Evolutionary conservation across 495 filamentous ascomycete genomes (phyloP).

Genomic region (Penicillium pulvis): DNA sequence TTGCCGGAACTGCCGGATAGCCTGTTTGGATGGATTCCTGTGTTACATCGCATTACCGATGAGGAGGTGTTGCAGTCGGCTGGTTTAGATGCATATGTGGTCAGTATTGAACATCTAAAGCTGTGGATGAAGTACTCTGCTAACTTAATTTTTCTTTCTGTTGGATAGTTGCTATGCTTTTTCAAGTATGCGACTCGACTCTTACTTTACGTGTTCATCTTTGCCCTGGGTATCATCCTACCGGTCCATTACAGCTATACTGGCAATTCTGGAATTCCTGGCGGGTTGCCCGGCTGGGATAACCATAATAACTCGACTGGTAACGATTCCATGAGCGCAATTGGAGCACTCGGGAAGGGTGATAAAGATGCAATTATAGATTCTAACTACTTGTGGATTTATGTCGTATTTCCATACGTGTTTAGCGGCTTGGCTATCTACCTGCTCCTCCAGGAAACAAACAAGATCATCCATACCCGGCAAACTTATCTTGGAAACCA

Average conservation of each 20-base stretch:
- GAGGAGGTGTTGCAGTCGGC: slow-evolving; percentile 87
- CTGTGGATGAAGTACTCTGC: neutral
- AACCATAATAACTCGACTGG: slow-evolving; percentile 20
- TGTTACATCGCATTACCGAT: slow-evolving; percentile 84
- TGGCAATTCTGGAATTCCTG: slow-evolving; percentile 47
- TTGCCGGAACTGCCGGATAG: slow-evolving; percentile 83
- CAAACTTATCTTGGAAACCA: slow-evolving; percentile 93
- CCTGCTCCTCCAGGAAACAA: slow-evolving; percentile 77
- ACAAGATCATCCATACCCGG: slow-evolving; percentile 76
- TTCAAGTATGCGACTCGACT: slow-evolving; percentile 92
- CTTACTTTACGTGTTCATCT: slow-evolving; percentile 73
- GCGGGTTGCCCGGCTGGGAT: slow-evolving; percentile 46
- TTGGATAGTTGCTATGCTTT: slow-evolving; percentile 78
- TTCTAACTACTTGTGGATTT: slow-evolving; percentile 82
- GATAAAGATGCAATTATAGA: slow-evolving; percentile 36
- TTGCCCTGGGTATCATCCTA: slow-evolving; percentile 76
- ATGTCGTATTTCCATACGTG: slow-evolving; percentile 86
- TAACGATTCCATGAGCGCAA: slow-evolving; percentile 17
- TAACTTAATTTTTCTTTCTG: neutral
- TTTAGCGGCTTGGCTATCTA: slow-evolving; percentile 85
- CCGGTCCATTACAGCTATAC: slow-evolving; percentile 78
- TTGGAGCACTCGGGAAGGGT: slow-evolving; percentile 21
- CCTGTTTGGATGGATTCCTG: slow-evolving; percentile 93
- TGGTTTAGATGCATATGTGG: slow-evolving; percentile 93
- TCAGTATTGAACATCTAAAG: slow-evolving; percentile 41